These are phyloP conservation scores for Dendrobium nobile DNA, from an alignment of 106 monocot genomes.

Conservation along the genomic window DNA sequence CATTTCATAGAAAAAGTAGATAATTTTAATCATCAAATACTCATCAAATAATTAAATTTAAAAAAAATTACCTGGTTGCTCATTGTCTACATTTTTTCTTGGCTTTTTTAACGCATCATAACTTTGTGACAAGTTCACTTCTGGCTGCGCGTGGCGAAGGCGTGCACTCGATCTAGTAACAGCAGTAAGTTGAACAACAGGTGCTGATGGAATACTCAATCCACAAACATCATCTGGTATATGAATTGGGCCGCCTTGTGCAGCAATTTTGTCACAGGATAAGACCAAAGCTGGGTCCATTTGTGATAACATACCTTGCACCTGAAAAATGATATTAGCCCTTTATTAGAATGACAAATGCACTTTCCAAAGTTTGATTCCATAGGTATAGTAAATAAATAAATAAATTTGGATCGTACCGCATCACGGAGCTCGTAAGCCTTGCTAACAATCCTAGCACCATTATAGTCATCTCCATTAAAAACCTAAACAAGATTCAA, in stretches of 20 bases:
- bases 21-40: neutral
- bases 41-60: neutral
- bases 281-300: slow-evolving; percentile 90
- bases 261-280: slow-evolving; percentile 90
- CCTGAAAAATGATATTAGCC: slow-evolving; percentile 29
- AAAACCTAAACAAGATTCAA: slow-evolving; percentile 43
- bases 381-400: neutral
- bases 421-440: slow-evolving; percentile 91
- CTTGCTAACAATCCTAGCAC: slow-evolving; percentile 92
- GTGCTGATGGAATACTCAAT: slow-evolving; percentile 33
- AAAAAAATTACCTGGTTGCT: slow-evolving; percentile 52
- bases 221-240: slow-evolving; percentile 40
- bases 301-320: slow-evolving; percentile 93
- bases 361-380: neutral
- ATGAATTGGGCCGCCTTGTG: slow-evolving; percentile 65
- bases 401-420: slow-evolving; percentile 36
- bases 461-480: slow-evolving; percentile 91
- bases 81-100: slow-evolving; percentile 72
- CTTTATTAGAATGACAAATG: neutral
- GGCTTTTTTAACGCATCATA: slow-evolving; percentile 72
- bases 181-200: slow-evolving; percentile 69
- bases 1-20: neutral
- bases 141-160: slow-evolving; percentile 82
- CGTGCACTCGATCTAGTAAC: slow-evolving; percentile 82
- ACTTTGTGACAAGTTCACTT: slow-evolving; percentile 70